phyloP scores from a whole-genome alignment of 768 basidiomycete species.

The Baorangia bicolor region DNA sequence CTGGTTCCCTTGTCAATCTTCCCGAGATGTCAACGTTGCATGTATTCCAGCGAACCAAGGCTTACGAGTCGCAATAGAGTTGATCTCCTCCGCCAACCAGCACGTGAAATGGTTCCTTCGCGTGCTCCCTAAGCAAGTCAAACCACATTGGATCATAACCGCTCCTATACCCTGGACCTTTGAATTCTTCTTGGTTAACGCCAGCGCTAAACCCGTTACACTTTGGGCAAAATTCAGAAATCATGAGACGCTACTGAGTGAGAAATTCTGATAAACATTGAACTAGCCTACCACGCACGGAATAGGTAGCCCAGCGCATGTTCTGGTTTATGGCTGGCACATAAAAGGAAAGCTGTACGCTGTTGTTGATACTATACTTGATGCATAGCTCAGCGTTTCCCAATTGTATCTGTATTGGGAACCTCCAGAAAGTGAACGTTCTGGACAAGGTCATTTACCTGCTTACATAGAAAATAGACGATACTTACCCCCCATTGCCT shows the following conservation, averaged over 20 bases:
- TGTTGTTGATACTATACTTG: conserved; percentile 78
- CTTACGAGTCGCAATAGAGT: conserved; percentile 80
- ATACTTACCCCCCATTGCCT: conserved; percentile 51
- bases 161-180: conserved; percentile 72
- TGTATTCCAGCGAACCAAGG: neutral
- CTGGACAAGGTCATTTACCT: conserved; percentile 37
- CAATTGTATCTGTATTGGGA: conserved; percentile 80
- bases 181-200: conserved; percentile 85
- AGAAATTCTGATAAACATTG: neutral
- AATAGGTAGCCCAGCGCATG: conserved; percentile 89
- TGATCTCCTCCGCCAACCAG: conserved; percentile 95
- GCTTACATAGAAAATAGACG: neutral
- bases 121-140: conserved; percentile 85
- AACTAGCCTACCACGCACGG: conserved; percentile 45
- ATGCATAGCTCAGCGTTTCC: conserved; percentile 70
- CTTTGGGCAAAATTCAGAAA: conserved; percentile 33
- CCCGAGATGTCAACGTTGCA: neutral
- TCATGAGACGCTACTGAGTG: neutral
- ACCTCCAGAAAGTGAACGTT: conserved; percentile 93
- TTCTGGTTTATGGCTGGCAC: conserved; percentile 81
- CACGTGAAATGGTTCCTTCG: conserved; percentile 79
- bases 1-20: conserved; percentile 82
- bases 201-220: conserved; percentile 91
- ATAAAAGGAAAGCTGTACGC: conserved; percentile 74
- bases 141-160: conserved; percentile 94